Percentiles rank a stretch among this genome's conserved stretches.
Conservation (phyloP, 2,329 filamentous ascomycete genomes). For the Diplodia corticola region DNA sequence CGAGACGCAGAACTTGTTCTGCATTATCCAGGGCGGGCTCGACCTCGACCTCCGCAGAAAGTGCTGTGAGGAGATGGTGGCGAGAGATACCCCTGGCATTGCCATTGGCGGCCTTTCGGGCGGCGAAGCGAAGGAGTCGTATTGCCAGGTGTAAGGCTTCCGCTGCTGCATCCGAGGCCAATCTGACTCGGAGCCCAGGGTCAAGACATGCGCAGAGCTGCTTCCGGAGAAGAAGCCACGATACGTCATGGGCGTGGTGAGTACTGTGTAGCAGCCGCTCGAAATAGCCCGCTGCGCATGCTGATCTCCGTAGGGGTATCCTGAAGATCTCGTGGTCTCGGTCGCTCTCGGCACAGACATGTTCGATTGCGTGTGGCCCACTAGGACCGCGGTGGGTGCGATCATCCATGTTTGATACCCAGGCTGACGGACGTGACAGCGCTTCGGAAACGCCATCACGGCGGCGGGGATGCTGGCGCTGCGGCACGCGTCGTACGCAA, state of each 20-base stretch:
- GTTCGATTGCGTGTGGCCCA: slow-evolving; percentile 99
- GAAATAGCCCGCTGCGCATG: neutral
- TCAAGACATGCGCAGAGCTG: slow-evolving; percentile 78
- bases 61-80: slow-evolving; percentile 86
- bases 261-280: neutral
- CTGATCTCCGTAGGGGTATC: slow-evolving; percentile 59
- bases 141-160: slow-evolving; percentile 70
- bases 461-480: slow-evolving; percentile 79
- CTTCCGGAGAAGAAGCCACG: slow-evolving; percentile 91
- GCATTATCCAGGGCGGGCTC: slow-evolving; percentile 95
- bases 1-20: slow-evolving; percentile 87
- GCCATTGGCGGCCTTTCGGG: slow-evolving; percentile 94
- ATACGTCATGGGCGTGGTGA: slow-evolving; percentile 90
- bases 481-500: slow-evolving; percentile 70
- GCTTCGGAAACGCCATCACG: slow-evolving; percentile 94
- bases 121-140: slow-evolving; percentile 90
- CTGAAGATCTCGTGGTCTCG: slow-evolving; percentile 91
- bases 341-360: slow-evolving; percentile 95
- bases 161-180: slow-evolving; percentile 32
- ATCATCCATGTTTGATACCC: neutral
- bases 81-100: slow-evolving; percentile 88
- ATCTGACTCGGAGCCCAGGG: slow-evolving; percentile 36
- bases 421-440: slow-evolving; percentile 39
- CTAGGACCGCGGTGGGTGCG: slow-evolving; percentile 71
- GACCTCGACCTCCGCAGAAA: slow-evolving; percentile 81